Evolutionary conservation across 805 yeast genomes (phyloP), one percentile per base, ranked within the genome.

Genomic region (Alloascoidea africana): DNA sequence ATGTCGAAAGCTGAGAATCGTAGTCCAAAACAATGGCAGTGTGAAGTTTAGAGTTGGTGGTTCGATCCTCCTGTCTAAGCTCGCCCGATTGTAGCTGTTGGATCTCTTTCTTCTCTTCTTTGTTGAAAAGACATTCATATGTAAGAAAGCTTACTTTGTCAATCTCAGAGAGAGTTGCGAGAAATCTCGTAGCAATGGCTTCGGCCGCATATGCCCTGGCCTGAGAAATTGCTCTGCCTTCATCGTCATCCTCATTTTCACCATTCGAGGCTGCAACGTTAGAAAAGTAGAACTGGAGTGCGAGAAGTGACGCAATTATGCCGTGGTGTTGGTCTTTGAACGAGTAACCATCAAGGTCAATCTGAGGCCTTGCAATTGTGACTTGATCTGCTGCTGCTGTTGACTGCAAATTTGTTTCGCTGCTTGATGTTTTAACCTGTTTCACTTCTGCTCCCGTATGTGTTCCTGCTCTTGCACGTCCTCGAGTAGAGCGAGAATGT

Each of bases 161-260:
- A 16, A 23, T 17, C 27, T 46, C 47, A 5, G 50, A 42, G n/a
- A 53, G 32, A 39, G 46, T 42, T 16, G 43, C 43, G 14, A 55
- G 41, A 33, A 42, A 50, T n/a, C 50, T 43, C 16, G 41, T 40
- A 2, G 58, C 53, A 5, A 53, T 46, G 4, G 53, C 41, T 35
- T 53, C 58, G 4, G 52, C 51, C 1, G 55, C 49, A 27, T n/a
- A 41, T 2, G 54, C 51, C 13, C 57, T 38, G 3, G 57, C 54
- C 18, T 51, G 46, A 19, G 44, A 43, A 4, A 53, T 39, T 11
- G 53, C 53, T 18, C 33, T 19, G 16, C 44, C 47, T 3, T 45
- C 41, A 14, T 46, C 50, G 17, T 43, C 54, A 14, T 42, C 46
- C 32, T 44, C 30, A 23, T 8, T 8, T 23, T 8, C n/a, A n/a